These are phyloP conservation scores for Juglanconis juglandina DNA, from an alignment of 2,329 filamentous ascomycete genomes.

Conservation along the genomic window DNA sequence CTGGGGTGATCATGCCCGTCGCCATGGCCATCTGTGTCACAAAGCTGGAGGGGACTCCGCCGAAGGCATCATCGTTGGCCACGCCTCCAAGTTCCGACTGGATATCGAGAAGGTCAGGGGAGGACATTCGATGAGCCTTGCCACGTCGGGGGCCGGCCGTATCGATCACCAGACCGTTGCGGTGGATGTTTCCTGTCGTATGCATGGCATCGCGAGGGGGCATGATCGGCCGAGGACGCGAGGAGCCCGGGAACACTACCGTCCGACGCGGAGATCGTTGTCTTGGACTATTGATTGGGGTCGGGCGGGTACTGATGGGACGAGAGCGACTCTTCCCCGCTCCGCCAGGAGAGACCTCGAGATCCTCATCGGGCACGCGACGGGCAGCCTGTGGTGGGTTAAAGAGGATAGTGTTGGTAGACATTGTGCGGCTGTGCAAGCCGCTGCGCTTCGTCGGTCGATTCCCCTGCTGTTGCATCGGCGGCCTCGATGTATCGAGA, in stretches of 20 bases:
- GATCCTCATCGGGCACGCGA: constrained; percentile 24
- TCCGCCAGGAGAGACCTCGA: constrained; percentile 38
- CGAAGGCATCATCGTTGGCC: constrained; percentile 58
- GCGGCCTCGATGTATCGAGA: constrained; percentile 24
- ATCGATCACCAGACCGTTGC: constrained; percentile 49
- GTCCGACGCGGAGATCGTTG: constrained; percentile 47
- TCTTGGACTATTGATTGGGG: constrained; percentile 34
- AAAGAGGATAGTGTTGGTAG: constrained; percentile 80
- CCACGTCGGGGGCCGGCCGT: constrained; percentile 37
- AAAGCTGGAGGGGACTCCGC: constrained; percentile 69
- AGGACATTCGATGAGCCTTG: constrained; percentile 48
- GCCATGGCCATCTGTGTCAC: constrained; percentile 77
- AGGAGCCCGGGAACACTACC: constrained; percentile 38
- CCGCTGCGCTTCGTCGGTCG: constrained; percentile 34
- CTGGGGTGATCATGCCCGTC: constrained; percentile 55
- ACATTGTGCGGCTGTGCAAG: constrained; percentile 69
- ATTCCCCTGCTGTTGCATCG: constrained; percentile 19
- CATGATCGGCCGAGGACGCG: constrained; percentile 55
- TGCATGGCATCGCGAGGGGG: constrained; percentile 50
- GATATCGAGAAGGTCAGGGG: constrained; percentile 61
- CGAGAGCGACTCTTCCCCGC: constrained; percentile 29
- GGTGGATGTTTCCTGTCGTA: constrained; percentile 46
- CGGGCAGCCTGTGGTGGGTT: constrained; percentile 50
- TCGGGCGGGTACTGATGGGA: constrained; percentile 37
- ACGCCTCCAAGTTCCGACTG: constrained; percentile 63